A percentile compares a stretch with the other conserved stretches of the same genome.
Evolutionary conservation across 1,284 basidiomycete species (phyloP).

Genomic region (Microbotryum intermedium): DNA sequence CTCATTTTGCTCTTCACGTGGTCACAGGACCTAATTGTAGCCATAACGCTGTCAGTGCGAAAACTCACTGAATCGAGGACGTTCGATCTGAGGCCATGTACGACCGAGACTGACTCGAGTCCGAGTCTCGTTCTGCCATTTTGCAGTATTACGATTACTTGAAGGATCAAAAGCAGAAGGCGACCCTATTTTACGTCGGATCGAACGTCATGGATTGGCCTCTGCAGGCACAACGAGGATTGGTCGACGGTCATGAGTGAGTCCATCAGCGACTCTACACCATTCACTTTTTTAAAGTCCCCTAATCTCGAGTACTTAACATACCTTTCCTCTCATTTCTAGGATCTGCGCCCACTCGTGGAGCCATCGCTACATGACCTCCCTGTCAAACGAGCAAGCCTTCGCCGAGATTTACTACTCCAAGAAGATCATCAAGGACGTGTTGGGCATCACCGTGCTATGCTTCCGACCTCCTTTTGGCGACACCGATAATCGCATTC

Average conservation of each 20-base stretch:
- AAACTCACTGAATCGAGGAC: too few species aligned
- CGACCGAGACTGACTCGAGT: too few species aligned
- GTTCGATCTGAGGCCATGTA: too few species aligned
- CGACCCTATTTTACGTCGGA: slow-evolving; percentile 40
- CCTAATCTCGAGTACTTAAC: too few species aligned
- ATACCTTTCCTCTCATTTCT: not conserved
- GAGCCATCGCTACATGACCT: slow-evolving; percentile 37
- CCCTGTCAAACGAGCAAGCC: slow-evolving; percentile 44
- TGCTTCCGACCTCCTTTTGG: slow-evolving; percentile 41
- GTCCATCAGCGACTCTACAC: too few species aligned
- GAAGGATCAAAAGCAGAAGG: slow-evolving; percentile 43
- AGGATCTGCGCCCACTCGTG: slow-evolving; percentile 4
- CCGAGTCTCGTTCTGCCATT: too few species aligned
- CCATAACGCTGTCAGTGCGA: slow-evolving; percentile 41
- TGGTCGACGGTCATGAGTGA: slow-evolving; percentile 40
- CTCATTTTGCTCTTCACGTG: too few species aligned
- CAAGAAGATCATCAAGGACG: slow-evolving; percentile 43
- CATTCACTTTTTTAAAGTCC: too few species aligned
- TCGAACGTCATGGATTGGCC: slow-evolving; percentile 49
- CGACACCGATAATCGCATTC: slow-evolving; percentile 47
- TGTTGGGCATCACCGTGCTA: slow-evolving; percentile 43
- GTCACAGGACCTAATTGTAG: slow-evolving; percentile 28
- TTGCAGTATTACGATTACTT: slow-evolving; percentile 42
- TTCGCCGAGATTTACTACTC: slow-evolving; percentile 51
- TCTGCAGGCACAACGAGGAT: slow-evolving; percentile 44